Percentiles rank a stretch among this genome's conserved stretches.
phyloP scores from a whole-genome alignment of 352 stramenopile species.

The Globisporangium orthogonon region DNA sequence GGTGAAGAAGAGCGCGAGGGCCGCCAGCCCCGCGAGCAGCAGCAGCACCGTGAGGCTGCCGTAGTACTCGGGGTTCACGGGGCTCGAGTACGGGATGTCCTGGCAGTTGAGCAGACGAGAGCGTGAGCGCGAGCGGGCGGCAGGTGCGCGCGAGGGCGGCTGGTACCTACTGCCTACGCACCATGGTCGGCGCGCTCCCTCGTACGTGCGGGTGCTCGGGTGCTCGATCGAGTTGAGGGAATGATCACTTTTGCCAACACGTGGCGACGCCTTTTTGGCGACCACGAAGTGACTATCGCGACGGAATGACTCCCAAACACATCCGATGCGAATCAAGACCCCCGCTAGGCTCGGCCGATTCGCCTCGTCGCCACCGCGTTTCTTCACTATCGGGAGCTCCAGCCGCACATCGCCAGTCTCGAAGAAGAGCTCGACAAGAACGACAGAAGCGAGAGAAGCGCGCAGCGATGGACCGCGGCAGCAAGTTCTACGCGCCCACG shows the following conservation, averaged over 20 bases:
- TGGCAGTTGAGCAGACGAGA: conserved; percentile 9
- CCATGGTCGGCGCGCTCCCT: too few species aligned
- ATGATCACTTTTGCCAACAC: too few species aligned
- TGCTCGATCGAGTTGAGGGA: too few species aligned
- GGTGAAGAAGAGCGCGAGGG: conserved; percentile 83
- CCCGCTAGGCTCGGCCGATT: too few species aligned
- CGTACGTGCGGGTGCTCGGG: too few species aligned
- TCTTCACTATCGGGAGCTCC: too few species aligned
- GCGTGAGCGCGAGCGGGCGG: background rate
- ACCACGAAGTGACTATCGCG: too few species aligned
- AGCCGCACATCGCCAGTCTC: background rate
- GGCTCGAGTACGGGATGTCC: conserved; percentile 81
- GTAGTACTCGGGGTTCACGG: conserved; percentile 65
- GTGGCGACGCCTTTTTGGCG: too few species aligned
- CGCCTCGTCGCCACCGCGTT: too few species aligned
- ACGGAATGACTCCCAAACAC: too few species aligned
- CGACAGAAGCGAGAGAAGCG: conserved; percentile 1
- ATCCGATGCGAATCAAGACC: too few species aligned
- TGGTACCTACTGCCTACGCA: background rate
- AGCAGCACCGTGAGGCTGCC: conserved; percentile 52
- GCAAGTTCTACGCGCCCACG: conserved; percentile 82
- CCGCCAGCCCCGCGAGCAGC: conserved; percentile 60
- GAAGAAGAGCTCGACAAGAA: background rate
- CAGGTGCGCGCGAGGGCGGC: background rate
- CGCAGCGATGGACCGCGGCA: conserved; percentile 47